Conservation (phyloP, 441 rosid species). For the Raphanus hybrid region DNA sequence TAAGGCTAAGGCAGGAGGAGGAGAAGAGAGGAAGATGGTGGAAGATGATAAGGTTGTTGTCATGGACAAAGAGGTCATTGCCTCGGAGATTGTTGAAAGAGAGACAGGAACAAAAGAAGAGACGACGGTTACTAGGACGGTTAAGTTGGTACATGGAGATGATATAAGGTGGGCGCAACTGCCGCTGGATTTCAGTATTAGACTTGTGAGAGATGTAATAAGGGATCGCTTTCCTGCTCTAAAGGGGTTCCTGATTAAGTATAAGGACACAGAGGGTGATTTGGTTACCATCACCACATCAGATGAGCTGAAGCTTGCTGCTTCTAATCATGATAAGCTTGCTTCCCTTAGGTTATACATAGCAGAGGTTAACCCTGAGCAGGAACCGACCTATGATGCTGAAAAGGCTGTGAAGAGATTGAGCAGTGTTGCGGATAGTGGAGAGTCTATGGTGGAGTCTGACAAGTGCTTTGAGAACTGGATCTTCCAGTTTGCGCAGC, state of each 20-base stretch:
- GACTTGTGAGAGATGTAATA: constrained; percentile 72
- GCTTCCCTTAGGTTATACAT: constrained; percentile 76
- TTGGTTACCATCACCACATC: constrained; percentile 83
- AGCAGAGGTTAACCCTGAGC: constrained; percentile 72
- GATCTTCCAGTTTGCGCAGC: constrained; percentile 84
- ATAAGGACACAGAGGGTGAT: constrained; percentile 89
- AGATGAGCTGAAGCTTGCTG: constrained; percentile 82
- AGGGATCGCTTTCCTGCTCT: constrained; percentile 75
- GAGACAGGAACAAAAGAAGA: constrained; percentile 46
- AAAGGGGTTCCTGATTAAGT: constrained; percentile 77
- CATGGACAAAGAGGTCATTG: constrained; percentile 74
- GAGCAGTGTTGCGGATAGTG: constrained; percentile 46
- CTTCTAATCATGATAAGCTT: constrained; percentile 58
- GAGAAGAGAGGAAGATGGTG: constrained; percentile 39
- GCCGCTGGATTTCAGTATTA: constrained; percentile 67
- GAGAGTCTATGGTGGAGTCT: constrained; percentile 44
- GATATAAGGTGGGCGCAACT: constrained; percentile 92
- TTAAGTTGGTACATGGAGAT: constrained; percentile 88
- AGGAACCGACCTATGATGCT: constrained; percentile 77
- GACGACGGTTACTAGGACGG: constrained; percentile 56
- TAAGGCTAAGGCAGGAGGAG: constrained; percentile 33
- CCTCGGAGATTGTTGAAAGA: constrained; percentile 54
- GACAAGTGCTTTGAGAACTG: constrained; percentile 74
- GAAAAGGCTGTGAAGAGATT: constrained; percentile 42
- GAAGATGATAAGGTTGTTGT: constrained; percentile 53